phyloP scores from a whole-genome alignment of 2,329 filamentous ascomycete genomes.

The Diplodia scrobiculata region DNA sequence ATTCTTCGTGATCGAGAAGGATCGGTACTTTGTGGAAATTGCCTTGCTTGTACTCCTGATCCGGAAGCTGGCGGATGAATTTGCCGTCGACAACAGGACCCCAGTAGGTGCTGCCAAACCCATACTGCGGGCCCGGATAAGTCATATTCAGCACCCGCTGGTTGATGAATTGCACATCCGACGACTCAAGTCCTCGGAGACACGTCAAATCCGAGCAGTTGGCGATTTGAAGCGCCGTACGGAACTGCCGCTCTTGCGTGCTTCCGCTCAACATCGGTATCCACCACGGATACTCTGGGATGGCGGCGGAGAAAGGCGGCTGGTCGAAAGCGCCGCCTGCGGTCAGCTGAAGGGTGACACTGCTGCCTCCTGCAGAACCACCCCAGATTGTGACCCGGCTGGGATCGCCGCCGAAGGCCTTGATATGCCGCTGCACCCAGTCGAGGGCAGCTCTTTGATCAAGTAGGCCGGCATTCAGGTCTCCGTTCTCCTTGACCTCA shows the following conservation, averaged over 20 bases:
- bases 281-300: conserved; percentile 39
- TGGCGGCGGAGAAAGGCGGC: conserved; percentile 49
- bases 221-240: conserved; percentile 34
- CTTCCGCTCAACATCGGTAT: conserved; percentile 1
- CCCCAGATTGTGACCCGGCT: conserved; percentile 63
- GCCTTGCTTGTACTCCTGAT: conserved; percentile 39
- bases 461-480: conserved; percentile 64
- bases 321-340: conserved; percentile 43
- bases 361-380: conserved; percentile 63
- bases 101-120: conserved; percentile 48
- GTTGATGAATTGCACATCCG: conserved; percentile 40
- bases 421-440: conserved; percentile 65
- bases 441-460: conserved; percentile 63
- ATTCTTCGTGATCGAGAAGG: conserved; percentile 43
- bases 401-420: conserved; percentile 56
- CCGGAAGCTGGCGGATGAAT: conserved; percentile 44
- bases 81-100: conserved; percentile 47
- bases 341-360: conserved; percentile 51
- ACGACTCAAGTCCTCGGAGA: conserved; percentile 37
- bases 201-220: conserved; percentile 35
- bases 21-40: conserved; percentile 44
- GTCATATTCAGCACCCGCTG: conserved; percentile 37
- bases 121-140: conserved; percentile 14
- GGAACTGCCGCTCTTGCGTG: conserved; percentile 38
- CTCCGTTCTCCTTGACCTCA: conserved; percentile 54